These are phyloP conservation scores for Starmerella stigmatis DNA, from an alignment of 805 yeast genomes.

Conservation along the genomic window DNA sequence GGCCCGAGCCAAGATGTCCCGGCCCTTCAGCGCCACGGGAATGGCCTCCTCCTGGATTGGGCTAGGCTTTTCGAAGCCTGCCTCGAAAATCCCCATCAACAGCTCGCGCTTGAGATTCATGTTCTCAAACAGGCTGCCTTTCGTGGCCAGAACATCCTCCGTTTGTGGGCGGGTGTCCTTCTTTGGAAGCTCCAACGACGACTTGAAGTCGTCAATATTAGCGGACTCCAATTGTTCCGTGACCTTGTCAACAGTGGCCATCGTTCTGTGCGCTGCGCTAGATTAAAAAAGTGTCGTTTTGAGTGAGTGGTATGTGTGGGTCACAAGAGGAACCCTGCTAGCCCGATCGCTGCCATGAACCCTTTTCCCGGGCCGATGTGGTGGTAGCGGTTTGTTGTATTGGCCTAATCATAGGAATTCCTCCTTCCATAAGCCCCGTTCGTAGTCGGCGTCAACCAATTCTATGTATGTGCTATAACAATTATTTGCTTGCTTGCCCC, in stretches of 20 bases:
- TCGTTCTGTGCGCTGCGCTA: slow-evolving; percentile 3
- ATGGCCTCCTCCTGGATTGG: slow-evolving; percentile 97
- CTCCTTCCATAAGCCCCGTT: too few relatives aligned
- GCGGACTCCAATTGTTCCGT: slow-evolving; percentile 4
- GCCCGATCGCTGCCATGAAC: slow-evolving; percentile 1
- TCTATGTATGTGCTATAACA: too few relatives aligned
- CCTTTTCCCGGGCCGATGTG: too few relatives aligned
- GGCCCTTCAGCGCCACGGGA: slow-evolving; percentile 88
- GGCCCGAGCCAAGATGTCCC: slow-evolving; percentile 94
- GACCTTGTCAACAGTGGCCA: slow-evolving; percentile 6
- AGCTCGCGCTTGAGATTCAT: slow-evolving; percentile 84
- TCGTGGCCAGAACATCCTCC: slow-evolving; percentile 85
- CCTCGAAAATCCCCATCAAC: slow-evolving; percentile 96
- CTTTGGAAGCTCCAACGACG: slow-evolving; percentile 58
- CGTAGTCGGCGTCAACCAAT: too few relatives aligned
- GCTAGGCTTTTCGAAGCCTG: slow-evolving; percentile 95
- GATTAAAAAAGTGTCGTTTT: background rate
- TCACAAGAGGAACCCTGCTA: slow-evolving; percentile 3
- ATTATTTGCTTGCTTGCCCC: too few relatives aligned
- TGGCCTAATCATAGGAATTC: too few relatives aligned
- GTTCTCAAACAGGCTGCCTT: slow-evolving; percentile 86
- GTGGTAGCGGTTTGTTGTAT: too few relatives aligned
- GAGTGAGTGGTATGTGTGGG: slow-evolving; percentile 4
- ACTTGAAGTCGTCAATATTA: slow-evolving; percentile 49
- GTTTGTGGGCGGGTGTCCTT: slow-evolving; percentile 94